Evolutionary conservation across 352 stramenopile genomes (phyloP), one percentile per base, ranked within the genome.

Genomic region (Pythium coloratum): DNA sequence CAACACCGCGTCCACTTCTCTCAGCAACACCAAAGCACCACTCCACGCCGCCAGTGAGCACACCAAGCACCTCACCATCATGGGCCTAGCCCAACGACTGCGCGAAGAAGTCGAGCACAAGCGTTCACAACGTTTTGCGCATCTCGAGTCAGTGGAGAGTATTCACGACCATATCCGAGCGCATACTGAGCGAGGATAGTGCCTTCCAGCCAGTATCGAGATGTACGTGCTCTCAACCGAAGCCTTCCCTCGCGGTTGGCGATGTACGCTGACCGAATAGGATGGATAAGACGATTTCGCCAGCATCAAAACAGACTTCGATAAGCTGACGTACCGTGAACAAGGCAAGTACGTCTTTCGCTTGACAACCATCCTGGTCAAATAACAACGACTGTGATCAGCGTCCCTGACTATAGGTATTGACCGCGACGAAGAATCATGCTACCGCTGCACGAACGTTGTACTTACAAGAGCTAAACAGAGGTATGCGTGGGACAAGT

Each of bases 51-150:
- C 36, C 36, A 44, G 36, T 13, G 36, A 44, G 36, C 36, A 44
- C 8, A 44, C 8, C 8, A 44, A 44, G 20, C 20, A 24, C 20
- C 0, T 24, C 36, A 44, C 36, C 28, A 60, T 6, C 33, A 60
- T 60, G 54, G 28, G 18, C n/a, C 33, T 60, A 32, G 8, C 10
- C 6, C 40, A 60, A 40, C 16, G 54, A 9, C 10, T 60, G 2
- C 33, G 33, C 54, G 54, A 60, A 33, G 54, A 33, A 7, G 54
- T 60, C 54, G 33, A 49, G 32, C 54, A 34, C 54, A 60, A 60
- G 54, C 40, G n/a, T 4, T 14, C 16, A n/a, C 6, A 40, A 6
- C 18, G 26, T 12, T 6, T 60, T 34, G 32, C 54, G 4, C 26
- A 50, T 3, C 5, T 60, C 7, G 54, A 60, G 9, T 40, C 54